Evolutionary conservation across 176 grass and related monocot genomes (phyloP).

Genomic region (Aechmea fasciata): DNA sequence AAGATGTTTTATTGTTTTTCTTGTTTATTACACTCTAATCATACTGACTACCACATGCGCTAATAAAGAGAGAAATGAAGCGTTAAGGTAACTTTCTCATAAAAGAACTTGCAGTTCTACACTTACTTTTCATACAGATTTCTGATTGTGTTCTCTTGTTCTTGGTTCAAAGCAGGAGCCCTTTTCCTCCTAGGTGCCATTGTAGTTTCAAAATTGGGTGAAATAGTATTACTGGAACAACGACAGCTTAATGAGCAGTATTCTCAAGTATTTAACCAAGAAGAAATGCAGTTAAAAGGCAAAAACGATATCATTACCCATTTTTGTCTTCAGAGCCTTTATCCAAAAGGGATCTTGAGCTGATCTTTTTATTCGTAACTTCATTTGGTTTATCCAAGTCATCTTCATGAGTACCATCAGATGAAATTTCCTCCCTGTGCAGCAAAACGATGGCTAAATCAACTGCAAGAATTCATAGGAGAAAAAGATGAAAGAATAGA

Average conservation of each 20-base stretch:
- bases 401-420: conserved; percentile 33
- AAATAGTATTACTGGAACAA: conserved; percentile 31
- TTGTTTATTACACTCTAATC: no score
- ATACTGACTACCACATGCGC: no score
- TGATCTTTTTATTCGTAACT: conserved; percentile 35
- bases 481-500: background rate
- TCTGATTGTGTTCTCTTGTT: conserved; percentile 54
- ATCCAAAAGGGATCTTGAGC: conserved; percentile 32
- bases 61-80: background rate
- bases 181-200: conserved; percentile 38
- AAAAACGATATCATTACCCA: conserved; percentile 25
- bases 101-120: background rate
- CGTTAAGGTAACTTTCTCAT: background rate
- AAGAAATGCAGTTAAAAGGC: conserved; percentile 15
- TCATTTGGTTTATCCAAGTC: conserved; percentile 27
- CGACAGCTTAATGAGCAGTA: conserved; percentile 22
- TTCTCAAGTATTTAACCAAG: conserved; percentile 23
- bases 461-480: background rate
- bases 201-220: conserved; percentile 27
- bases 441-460: background rate
- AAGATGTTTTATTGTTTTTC: no score
- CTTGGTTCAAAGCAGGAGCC: conserved; percentile 46
- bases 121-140: conserved; percentile 74
- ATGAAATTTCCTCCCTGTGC: conserved; percentile 53
- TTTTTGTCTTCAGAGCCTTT: conserved; percentile 40